These are phyloP conservation scores for Teratosphaeria nubilosa DNA, from an alignment of 2,329 filamentous ascomycete genomes.

Conservation along the genomic window DNA sequence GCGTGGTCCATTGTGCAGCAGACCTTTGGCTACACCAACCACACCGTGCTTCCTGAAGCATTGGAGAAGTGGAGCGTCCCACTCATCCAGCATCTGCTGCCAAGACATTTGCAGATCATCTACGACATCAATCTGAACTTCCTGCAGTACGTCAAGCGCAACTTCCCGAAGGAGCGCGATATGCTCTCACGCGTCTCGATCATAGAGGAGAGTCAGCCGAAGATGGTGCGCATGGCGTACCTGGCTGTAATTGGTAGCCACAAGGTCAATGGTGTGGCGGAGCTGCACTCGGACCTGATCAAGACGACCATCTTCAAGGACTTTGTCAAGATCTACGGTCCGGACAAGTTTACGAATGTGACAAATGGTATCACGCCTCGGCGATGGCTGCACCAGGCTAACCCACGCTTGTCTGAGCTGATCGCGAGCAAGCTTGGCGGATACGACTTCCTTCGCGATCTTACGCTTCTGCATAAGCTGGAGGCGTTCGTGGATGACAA, in stretches of 20 bases:
- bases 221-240: constrained; percentile 97
- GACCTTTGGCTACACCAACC: constrained; percentile 93
- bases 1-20: constrained; percentile 64
- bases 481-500: constrained; percentile 79
- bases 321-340: constrained; percentile 88
- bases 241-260: constrained; percentile 93
- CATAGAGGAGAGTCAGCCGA: constrained; percentile 90
- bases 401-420: constrained; percentile 80
- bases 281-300: constrained; percentile 94
- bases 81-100: constrained; percentile 81
- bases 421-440: constrained; percentile 84
- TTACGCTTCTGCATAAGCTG: constrained; percentile 76
- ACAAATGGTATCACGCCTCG: constrained; percentile 96
- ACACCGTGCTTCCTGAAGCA: constrained; percentile 93
- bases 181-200: constrained; percentile 83
- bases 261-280: constrained; percentile 97
- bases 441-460: constrained; percentile 76
- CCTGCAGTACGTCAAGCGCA: constrained; percentile 79
- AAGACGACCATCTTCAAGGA: constrained; percentile 99
- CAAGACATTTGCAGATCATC: constrained; percentile 88
- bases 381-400: constrained; percentile 95
- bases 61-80: constrained; percentile 98
- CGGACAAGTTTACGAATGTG: constrained; percentile 97
- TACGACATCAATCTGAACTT: constrained; percentile 97
- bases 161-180: constrained; percentile 81